phyloP scores from a whole-genome alignment of 177 flowering plant species.

The Telopea speciosissima region DNA sequence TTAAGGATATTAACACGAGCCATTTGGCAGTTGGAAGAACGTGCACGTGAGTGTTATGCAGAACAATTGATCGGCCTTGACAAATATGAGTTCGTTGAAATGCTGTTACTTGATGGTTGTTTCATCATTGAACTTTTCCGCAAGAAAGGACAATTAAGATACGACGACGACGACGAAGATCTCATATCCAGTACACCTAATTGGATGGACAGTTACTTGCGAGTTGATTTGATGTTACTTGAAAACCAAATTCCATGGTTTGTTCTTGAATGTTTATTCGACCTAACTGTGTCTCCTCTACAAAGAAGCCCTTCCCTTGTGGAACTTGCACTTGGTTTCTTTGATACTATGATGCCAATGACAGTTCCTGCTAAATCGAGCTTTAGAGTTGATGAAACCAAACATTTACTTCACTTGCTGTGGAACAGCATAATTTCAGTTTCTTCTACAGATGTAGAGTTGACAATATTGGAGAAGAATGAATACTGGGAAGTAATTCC shows the following conservation, averaged over 20 bases:
- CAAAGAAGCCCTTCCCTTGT: background rate
- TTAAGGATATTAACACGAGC: background rate
- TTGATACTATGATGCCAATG: background rate
- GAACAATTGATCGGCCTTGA: background rate
- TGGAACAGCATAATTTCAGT: background rate
- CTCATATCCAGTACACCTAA: background rate
- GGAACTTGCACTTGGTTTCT: background rate
- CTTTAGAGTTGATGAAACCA: background rate
- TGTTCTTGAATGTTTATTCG: background rate
- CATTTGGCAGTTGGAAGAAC: background rate
- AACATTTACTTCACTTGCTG: background rate
- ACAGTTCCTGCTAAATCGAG: background rate
- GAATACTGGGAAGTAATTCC: background rate
- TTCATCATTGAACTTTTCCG: conserved; percentile 6
- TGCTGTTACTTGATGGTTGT: conserved; percentile 3
- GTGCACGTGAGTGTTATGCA: conserved; percentile 4
- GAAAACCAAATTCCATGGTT: conserved; percentile 7
- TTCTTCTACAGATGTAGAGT: background rate
- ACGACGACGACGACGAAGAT: background rate
- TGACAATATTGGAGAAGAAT: background rate
- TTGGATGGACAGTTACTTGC: background rate
- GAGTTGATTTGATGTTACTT: background rate
- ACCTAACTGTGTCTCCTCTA: background rate
- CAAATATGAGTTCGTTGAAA: background rate
- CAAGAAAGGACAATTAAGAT: background rate